These are phyloP conservation scores for Plantago rigida DNA, from an alignment of 305 asterid species.

Conservation along the genomic window DNA sequence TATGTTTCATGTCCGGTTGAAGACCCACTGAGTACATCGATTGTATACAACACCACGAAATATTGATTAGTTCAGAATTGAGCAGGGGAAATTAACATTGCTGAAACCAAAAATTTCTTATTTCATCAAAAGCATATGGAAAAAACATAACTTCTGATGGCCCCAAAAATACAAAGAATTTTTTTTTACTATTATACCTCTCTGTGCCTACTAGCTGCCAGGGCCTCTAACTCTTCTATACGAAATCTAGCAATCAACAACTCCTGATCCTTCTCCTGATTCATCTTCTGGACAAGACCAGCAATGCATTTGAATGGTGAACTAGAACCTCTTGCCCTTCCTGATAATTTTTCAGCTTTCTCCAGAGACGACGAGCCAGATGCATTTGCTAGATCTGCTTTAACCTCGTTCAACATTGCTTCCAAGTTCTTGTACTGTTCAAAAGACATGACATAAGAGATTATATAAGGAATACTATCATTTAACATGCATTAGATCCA, in stretches of 20 bases:
- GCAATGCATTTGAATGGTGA: slow-evolving; percentile 89
- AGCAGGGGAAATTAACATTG: background rate
- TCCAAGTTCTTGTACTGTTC: slow-evolving; percentile 79
- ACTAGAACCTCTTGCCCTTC: slow-evolving; percentile 69
- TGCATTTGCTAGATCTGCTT: slow-evolving; percentile 42
- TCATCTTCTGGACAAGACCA: slow-evolving; percentile 76
- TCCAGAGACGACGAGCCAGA: slow-evolving; percentile 40
- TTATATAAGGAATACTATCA: slow-evolving; percentile 12
- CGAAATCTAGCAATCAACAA: slow-evolving; percentile 49
- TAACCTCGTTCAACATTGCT: slow-evolving; percentile 58
- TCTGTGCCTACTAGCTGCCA: slow-evolving; percentile 55
- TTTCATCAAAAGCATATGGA: no score
- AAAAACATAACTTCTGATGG: slow-evolving; percentile 5
- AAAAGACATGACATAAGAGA: slow-evolving; percentile 27
- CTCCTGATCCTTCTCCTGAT: slow-evolving; percentile 80
- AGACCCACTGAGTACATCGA: no score
- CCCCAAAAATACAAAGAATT: background rate
- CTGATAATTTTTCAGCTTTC: slow-evolving; percentile 46
- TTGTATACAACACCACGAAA: no score
- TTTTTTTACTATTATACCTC: slow-evolving; percentile 39
- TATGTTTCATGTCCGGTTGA: no score
- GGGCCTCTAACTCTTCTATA: slow-evolving; percentile 64
- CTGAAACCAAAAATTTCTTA: background rate
- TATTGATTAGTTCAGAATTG: no score
- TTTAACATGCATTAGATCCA: slow-evolving; percentile 20